phyloP scores from a whole-genome alignment of 768 basidiomycete species.

The Trametes meyenii region DNA sequence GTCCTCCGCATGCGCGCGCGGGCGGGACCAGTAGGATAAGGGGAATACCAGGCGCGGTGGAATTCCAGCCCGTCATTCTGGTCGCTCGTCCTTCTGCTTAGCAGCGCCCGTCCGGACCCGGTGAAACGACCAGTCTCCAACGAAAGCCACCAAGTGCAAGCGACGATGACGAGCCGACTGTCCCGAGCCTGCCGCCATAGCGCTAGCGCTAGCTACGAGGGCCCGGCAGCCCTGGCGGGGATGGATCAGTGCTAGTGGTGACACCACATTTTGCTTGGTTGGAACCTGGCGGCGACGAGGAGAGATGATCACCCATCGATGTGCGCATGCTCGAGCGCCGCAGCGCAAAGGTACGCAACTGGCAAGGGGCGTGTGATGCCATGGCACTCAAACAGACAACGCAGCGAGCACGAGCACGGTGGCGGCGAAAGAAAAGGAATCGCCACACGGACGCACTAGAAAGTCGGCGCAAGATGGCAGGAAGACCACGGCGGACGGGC shows the following conservation, averaged over 20 bases:
- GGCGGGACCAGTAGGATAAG: background rate
- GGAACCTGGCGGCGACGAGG: background rate
- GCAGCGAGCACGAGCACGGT: no score
- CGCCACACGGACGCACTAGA: no score
- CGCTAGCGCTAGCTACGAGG: background rate
- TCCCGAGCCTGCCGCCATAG: background rate
- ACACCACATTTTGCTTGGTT: no score
- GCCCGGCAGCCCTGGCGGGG: no score
- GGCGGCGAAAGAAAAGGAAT: no score
- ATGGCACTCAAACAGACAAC: no score
- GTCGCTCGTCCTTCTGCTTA: background rate
- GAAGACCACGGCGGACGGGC: no score
- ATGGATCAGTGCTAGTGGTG: no score
- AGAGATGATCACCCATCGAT: background rate
- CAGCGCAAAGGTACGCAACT: background rate
- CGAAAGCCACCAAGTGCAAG: background rate
- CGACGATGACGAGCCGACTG: background rate
- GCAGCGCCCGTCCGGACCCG: background rate
- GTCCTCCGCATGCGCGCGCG: background rate
- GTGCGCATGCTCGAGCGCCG: background rate
- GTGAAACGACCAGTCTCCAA: slow-evolving; percentile 2
- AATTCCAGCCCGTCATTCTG: slow-evolving; percentile 5
- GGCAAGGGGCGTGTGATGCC: no score
- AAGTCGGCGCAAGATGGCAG: no score
- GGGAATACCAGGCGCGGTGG: background rate